Percentiles rank a stretch among this genome's conserved stretches.
These are phyloP conservation scores for Prinsepia uniflora DNA, from an alignment of 306 rosid species.

Conservation along the genomic window DNA sequence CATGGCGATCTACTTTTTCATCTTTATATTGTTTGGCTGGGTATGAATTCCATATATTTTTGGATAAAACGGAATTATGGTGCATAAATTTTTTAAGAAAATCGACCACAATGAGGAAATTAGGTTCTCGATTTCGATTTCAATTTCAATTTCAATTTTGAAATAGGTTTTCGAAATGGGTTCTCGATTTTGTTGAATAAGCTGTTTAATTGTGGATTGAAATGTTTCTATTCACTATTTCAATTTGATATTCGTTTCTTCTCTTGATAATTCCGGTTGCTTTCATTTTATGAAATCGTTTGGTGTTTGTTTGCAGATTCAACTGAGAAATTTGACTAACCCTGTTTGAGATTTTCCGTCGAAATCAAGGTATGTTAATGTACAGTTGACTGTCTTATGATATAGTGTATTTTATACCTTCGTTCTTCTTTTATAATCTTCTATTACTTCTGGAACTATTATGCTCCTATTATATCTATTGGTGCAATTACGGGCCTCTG, in stretches of 20 bases:
- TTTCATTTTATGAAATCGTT: neutral
- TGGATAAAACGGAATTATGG: no score
- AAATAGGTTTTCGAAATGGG: no score
- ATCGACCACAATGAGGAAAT: no score
- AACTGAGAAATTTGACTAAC: slow-evolving; percentile 13
- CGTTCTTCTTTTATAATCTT: slow-evolving; percentile 15
- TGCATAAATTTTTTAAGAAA: no score
- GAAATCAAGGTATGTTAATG: neutral
- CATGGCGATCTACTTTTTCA: no score
- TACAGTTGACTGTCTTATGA: no score
- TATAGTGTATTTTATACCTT: slow-evolving; percentile 23
- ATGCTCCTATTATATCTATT: slow-evolving; percentile 5
- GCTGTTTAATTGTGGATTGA: slow-evolving; percentile 38
- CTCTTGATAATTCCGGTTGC: neutral
- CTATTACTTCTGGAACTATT: slow-evolving; percentile 10
- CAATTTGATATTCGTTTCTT: neutral
- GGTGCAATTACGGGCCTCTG: neutral
- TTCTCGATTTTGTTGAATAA: no score
- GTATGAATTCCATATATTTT: no score
- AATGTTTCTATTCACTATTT: neutral
- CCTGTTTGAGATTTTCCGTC: neutral
- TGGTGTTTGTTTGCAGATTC: slow-evolving; percentile 16
- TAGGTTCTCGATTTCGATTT: no score
- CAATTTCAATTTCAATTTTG: no score
- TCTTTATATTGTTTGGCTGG: no score